A percentile compares a stretch with the other conserved stretches of the same genome.
These are phyloP conservation scores for Sporothrix euskadiensis DNA, from an alignment of 2,329 filamentous ascomycete species.

Conservation along the genomic window DNA sequence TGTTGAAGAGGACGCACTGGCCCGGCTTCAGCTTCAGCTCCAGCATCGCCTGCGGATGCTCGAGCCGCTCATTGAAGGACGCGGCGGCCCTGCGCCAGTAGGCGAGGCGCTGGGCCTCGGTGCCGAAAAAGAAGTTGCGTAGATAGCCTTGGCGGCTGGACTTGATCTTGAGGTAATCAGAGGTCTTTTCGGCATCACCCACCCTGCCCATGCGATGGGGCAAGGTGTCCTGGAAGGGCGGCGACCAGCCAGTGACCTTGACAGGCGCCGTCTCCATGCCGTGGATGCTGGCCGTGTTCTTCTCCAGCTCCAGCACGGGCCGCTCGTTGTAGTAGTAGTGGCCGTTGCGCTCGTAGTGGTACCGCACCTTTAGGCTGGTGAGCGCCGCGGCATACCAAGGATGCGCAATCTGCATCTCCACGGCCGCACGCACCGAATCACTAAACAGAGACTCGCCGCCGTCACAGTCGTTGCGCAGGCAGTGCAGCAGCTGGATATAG, in stretches of 20 bases:
- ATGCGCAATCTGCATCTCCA: slow-evolving; percentile 34
- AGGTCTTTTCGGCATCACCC: background rate
- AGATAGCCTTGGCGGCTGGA: background rate
- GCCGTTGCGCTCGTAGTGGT: slow-evolving; percentile 68
- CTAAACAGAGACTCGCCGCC: slow-evolving; percentile 87
- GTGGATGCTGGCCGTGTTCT: slow-evolving; percentile 26
- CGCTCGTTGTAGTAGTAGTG: slow-evolving; percentile 62
- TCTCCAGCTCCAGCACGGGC: slow-evolving; percentile 50
- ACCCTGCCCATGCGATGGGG: background rate
- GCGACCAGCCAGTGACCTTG: slow-evolving; percentile 63
- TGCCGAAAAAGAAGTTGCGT: background rate
- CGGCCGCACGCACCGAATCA: slow-evolving; percentile 67
- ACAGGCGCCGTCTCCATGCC: background rate
- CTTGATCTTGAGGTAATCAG: background rate
- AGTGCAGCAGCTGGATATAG: slow-evolving; percentile 84
- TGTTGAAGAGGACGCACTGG: slow-evolving; percentile 93
- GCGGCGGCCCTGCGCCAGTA: slow-evolving; percentile 45
- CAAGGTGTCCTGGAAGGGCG: slow-evolving; percentile 67
- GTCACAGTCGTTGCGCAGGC: slow-evolving; percentile 73
- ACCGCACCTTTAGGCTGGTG: slow-evolving; percentile 62
- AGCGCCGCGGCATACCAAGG: slow-evolving; percentile 59
- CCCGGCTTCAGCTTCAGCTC: slow-evolving; percentile 74
- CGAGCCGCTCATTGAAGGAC: slow-evolving; percentile 60
- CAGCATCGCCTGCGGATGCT: slow-evolving; percentile 60
- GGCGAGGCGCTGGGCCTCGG: slow-evolving; percentile 8